Evolutionary conservation across 2,329 filamentous ascomycete species (phyloP), one percentile per base, ranked within the genome.

Genomic region (Diaporthe ilicicola): DNA sequence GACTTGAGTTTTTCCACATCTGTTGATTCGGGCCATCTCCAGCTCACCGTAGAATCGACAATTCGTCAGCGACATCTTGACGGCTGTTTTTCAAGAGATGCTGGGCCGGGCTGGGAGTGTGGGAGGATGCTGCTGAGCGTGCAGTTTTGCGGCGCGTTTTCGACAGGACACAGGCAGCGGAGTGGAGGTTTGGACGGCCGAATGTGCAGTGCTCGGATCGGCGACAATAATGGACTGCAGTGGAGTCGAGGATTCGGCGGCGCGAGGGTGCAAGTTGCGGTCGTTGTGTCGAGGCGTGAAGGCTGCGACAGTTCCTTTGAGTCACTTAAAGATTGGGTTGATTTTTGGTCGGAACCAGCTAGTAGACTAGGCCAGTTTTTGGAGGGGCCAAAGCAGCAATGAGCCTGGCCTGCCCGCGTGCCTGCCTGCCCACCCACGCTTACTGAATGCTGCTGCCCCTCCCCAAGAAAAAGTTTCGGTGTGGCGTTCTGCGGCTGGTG

Each of bases 51-150:
- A 82, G 39, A 81, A 82, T 39, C 80, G 77, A 76, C 80, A 81
- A 77, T 82, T 79, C 56, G 79, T 80, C 73, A 77, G 77, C 76
- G 80, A 82, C 80, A 82, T 82, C 46, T 76, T 80, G 77, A 71
- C 77, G 69, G 46, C n/a, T 70, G 50, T 6, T 71, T 22, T 53
- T 55, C 24, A 42, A 10, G 39, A 32, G 65, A 53, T 64, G 32
- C n/a, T 48, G 32, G 44, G 15, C 37, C 27, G 69, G 50, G 62
- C 42, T 68, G 37, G 62, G 42, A 24, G 12, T 29, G 27, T 24
- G 51, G 13, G 15, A 54, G 39, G 55, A 67, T 50, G 44, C 29
- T 55, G 51, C 46, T 12, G 34, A 34, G 44, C 29, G 51, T 27
- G 37, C 34, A 48, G 46, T 62, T 39, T 69, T 67, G 15, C 22